phyloP scores from a whole-genome alignment of 2,329 filamentous ascomycete genomes.

The Venturia carpophila region DNA sequence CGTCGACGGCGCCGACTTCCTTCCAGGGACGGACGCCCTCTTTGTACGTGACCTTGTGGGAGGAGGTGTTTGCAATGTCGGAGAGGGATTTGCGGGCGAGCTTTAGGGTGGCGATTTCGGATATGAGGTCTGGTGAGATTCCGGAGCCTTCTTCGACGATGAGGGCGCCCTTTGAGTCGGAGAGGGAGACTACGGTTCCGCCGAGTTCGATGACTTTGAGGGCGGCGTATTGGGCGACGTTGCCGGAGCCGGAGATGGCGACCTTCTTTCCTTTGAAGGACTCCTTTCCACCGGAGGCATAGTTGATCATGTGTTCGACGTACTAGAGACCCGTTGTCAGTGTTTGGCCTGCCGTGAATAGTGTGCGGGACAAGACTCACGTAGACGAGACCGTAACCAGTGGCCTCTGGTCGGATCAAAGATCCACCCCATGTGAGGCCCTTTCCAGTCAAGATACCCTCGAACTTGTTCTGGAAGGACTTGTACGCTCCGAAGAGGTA shows the following conservation, averaged over 20 bases:
- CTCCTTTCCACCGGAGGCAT: slow-evolving; percentile 70
- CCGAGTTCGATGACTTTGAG: slow-evolving; percentile 96
- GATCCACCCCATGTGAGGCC: slow-evolving; percentile 84
- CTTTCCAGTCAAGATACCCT: slow-evolving; percentile 95
- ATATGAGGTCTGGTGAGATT: slow-evolving; percentile 73
- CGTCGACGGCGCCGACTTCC: slow-evolving; percentile 80
- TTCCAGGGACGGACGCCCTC: slow-evolving; percentile 83
- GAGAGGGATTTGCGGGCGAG: slow-evolving; percentile 76
- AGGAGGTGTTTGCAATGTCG: slow-evolving; percentile 52
- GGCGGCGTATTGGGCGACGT: slow-evolving; percentile 95
- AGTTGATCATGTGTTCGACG: slow-evolving; percentile 88
- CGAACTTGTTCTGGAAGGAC: slow-evolving; percentile 79
- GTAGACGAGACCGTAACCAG: slow-evolving; percentile 93
- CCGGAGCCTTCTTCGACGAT: slow-evolving; percentile 61
- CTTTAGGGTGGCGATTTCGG: slow-evolving; percentile 77
- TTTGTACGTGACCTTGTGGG: slow-evolving; percentile 70
- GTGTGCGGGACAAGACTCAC: slow-evolving; percentile 33
- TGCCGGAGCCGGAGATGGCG: slow-evolving; percentile 91
- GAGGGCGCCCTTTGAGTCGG: slow-evolving; percentile 81
- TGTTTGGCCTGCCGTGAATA: too few relatives aligned
- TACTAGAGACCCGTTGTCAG: slow-evolving; percentile 43
- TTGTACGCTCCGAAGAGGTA: slow-evolving; percentile 95
- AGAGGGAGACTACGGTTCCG: slow-evolving; percentile 83
- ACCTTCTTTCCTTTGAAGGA: slow-evolving; percentile 86
- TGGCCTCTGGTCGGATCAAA: slow-evolving; percentile 93